phyloP scores from a whole-genome alignment of 1,139 yeast species.

The Debaryomycetaceae sp. region DNA sequence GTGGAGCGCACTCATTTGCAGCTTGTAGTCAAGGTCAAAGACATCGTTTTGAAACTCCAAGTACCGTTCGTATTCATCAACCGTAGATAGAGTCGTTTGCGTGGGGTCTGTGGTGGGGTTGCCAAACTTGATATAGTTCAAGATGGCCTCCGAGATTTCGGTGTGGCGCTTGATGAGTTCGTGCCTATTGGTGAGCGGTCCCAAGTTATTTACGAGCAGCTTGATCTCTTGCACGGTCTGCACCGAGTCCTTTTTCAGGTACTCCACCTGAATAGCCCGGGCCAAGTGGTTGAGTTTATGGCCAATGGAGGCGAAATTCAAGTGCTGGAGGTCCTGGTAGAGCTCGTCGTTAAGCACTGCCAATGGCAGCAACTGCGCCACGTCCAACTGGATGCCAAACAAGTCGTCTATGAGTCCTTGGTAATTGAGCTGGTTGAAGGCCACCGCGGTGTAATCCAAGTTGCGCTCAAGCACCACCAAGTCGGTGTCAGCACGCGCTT shows the following conservation, averaged over 20 bases:
- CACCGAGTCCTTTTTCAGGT: conserved; percentile 52
- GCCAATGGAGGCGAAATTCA: conserved; percentile 82
- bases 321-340: conserved; percentile 49
- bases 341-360: conserved; percentile 23
- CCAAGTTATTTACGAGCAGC: conserved; percentile 65
- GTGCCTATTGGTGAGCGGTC: conserved; percentile 64
- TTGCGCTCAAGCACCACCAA: conserved; percentile 76
- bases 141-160: conserved; percentile 62
- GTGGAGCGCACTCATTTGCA: conserved; percentile 44
- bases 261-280: conserved; percentile 62
- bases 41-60: conserved; percentile 74
- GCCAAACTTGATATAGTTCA: conserved; percentile 43
- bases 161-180: conserved; percentile 73
- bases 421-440: conserved; percentile 75
- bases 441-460: conserved; percentile 65
- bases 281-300: conserved; percentile 68
- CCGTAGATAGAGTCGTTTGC: not conserved
- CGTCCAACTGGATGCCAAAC: conserved; percentile 47
- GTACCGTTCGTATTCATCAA: conserved; percentile 44
- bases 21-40: conserved; percentile 53
- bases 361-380: conserved; percentile 10
- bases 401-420: conserved; percentile 78
- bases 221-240: conserved; percentile 64
- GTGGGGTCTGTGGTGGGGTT: conserved; percentile 16
- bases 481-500: conserved; percentile 47